phyloP scores from a whole-genome alignment of 1,284 basidiomycete genomes.

The Cryptococcus amylolentus region DNA sequence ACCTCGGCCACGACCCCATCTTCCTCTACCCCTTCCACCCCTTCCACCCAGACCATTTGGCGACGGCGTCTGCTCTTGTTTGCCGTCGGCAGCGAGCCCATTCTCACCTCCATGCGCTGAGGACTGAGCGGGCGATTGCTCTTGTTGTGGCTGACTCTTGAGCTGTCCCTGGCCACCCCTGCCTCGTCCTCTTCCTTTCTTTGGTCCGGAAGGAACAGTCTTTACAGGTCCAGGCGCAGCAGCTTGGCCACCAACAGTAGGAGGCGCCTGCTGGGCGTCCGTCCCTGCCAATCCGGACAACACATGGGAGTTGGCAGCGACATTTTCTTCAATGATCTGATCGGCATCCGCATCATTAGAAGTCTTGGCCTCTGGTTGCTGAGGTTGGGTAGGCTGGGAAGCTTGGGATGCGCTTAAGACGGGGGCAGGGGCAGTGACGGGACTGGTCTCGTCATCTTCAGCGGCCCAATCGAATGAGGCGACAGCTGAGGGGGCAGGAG shows the following conservation, averaged over 20 bases:
- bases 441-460: slow-evolving; percentile 18
- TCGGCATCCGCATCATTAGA: slow-evolving; percentile 2
- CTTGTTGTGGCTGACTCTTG: neutral
- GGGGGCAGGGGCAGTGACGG: slow-evolving; percentile 6
- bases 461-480: slow-evolving; percentile 30
- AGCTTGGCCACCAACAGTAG: neutral
- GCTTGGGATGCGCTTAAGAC: neutral
- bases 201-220: neutral
- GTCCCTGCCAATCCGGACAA: neutral
- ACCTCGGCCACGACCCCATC: neutral
- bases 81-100: slow-evolving; percentile 38
- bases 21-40: slow-evolving; percentile 9
- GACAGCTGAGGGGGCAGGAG: neutral
- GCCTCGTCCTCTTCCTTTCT: neutral
- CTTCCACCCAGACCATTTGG: slow-evolving; percentile 9
- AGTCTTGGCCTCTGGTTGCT: slow-evolving; percentile 3
- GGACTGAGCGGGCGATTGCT: neutral
- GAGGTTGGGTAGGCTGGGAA: slow-evolving; percentile 1
- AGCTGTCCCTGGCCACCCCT: neutral
- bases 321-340: slow-evolving; percentile 16
- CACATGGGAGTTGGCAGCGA: slow-evolving; percentile 13
- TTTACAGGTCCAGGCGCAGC: slow-evolving; percentile 1
- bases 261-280: neutral
- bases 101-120: slow-evolving; percentile 26
- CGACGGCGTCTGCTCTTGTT: neutral